Percentiles rank a stretch among this genome's conserved stretches.
Conservation (phyloP, 768 basidiomycete species). For the Amylocystis lapponica region DNA sequence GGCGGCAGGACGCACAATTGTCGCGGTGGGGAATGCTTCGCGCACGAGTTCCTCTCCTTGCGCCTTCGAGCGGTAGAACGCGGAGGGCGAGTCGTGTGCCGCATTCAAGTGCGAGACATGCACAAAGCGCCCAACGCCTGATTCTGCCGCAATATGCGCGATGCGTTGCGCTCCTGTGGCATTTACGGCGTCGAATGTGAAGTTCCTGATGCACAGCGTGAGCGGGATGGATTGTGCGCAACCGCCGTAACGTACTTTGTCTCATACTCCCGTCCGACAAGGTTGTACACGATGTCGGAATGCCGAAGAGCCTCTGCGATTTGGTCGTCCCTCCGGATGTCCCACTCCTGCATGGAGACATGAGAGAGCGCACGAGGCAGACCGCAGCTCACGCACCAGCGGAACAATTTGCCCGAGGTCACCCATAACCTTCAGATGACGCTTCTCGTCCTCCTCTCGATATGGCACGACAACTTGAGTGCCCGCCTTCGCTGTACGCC, state of each 20-base stretch:
- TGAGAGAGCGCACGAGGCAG: no score
- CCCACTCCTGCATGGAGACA: slow-evolving; percentile 74
- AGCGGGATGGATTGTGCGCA: slow-evolving; percentile 6
- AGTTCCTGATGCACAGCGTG: slow-evolving; percentile 58
- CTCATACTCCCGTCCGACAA: slow-evolving; percentile 89
- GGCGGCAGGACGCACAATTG: slow-evolving; percentile 77
- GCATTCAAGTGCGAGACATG: slow-evolving; percentile 97
- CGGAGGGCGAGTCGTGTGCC: slow-evolving; percentile 65
- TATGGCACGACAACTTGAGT: slow-evolving; percentile 94
- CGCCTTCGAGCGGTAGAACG: slow-evolving; percentile 85
- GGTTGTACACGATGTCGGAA: slow-evolving; percentile 95
- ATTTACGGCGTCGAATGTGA: slow-evolving; percentile 75
- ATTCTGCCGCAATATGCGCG: slow-evolving; percentile 72
- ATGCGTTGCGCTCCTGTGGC: slow-evolving; percentile 79
- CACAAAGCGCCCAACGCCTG: slow-evolving; percentile 78
- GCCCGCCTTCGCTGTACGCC: slow-evolving; percentile 68
- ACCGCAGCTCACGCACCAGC: slow-evolving; percentile 60
- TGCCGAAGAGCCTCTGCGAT: slow-evolving; percentile 92
- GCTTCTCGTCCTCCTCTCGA: slow-evolving; percentile 89
- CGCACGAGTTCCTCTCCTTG: slow-evolving; percentile 86
- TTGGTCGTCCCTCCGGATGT: slow-evolving; percentile 82
- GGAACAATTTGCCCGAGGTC: slow-evolving; percentile 95
- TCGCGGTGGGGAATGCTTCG: slow-evolving; percentile 77
- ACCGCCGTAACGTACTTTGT: slow-evolving; percentile 64
- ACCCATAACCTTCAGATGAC: slow-evolving; percentile 88